Evolutionary conservation across 1,284 basidiomycete genomes (phyloP).

Genomic region (Pseudozyma hubeiensis): DNA sequence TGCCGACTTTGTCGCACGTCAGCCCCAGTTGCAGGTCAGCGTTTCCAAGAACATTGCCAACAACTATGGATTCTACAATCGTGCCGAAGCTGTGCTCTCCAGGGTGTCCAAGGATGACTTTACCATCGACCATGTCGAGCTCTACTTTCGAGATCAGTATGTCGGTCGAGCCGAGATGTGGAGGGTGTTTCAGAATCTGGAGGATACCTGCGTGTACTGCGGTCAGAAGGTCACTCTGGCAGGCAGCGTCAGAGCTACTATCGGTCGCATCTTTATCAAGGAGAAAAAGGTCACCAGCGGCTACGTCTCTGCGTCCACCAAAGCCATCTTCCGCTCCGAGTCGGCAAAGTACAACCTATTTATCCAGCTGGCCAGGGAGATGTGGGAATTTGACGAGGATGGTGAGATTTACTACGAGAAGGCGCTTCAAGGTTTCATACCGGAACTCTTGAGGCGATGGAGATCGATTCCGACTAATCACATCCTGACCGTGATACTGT

Average conservation of each 20-base stretch:
- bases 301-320: slow-evolving; percentile 83
- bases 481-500: slow-evolving; percentile 91
- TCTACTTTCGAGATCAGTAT: slow-evolving; percentile 68
- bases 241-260: slow-evolving; percentile 63
- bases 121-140: slow-evolving; percentile 66
- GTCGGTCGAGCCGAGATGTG: slow-evolving; percentile 68
- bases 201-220: slow-evolving; percentile 67
- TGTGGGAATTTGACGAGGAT: slow-evolving; percentile 97
- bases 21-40: slow-evolving; percentile 62
- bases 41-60: slow-evolving; percentile 56
- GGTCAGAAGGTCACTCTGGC: slow-evolving; percentile 65
- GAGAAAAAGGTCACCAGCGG: slow-evolving; percentile 74
- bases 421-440: slow-evolving; percentile 78
- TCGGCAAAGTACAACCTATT: slow-evolving; percentile 86
- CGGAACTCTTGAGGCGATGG: slow-evolving; percentile 69
- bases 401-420: slow-evolving; percentile 89
- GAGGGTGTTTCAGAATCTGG: slow-evolving; percentile 60
- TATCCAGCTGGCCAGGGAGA: slow-evolving; percentile 93
- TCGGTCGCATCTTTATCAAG: slow-evolving; percentile 65
- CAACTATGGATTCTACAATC: slow-evolving; percentile 60
- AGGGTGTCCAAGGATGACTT: slow-evolving; percentile 52
- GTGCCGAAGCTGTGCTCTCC: slow-evolving; percentile 55
- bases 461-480: slow-evolving; percentile 83
- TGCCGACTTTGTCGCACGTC: slow-evolving; percentile 51
- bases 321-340: slow-evolving; percentile 84